phyloP scores from a whole-genome alignment of 192 early-diverging fungal species.

The Coemansia pectinata region DNA sequence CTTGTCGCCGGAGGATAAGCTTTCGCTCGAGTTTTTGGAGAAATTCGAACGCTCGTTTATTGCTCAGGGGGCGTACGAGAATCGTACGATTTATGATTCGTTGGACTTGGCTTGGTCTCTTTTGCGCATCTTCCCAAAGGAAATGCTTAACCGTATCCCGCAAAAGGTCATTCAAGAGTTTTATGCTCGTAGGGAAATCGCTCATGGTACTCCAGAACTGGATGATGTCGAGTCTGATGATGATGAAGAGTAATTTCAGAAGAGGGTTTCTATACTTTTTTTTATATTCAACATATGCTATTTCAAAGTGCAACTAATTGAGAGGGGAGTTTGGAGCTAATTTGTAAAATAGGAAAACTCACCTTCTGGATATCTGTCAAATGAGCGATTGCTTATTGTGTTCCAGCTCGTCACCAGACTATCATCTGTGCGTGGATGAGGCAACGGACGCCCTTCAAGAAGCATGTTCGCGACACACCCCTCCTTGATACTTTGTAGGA shows the following conservation, averaged over 20 bases:
- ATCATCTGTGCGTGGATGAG: too few relatives aligned
- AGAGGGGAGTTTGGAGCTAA: too few relatives aligned
- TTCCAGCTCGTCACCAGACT: too few relatives aligned
- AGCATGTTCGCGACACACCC: too few relatives aligned
- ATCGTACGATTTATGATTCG: slow-evolving; percentile 94
- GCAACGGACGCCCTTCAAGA: too few relatives aligned
- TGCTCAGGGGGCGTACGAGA: slow-evolving; percentile 94
- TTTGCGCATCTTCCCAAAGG: slow-evolving; percentile 99
- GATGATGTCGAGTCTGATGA: slow-evolving; percentile 43
- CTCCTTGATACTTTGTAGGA: too few relatives aligned
- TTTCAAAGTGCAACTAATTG: not conserved
- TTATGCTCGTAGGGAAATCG: slow-evolving; percentile 71
- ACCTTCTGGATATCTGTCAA: too few relatives aligned
- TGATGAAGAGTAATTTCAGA: not conserved
- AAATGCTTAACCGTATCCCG: slow-evolving; percentile 98
- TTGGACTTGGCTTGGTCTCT: slow-evolving; percentile 98
- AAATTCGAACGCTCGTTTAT: slow-evolving; percentile 99
- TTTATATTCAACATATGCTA: not conserved
- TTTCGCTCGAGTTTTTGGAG: slow-evolving; percentile 96
- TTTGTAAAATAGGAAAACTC: too few relatives aligned
- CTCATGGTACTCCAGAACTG: slow-evolving; percentile 2
- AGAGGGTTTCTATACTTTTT: slow-evolving; percentile 2
- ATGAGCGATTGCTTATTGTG: too few relatives aligned
- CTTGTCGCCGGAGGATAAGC: slow-evolving; percentile 96
- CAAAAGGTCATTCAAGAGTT: slow-evolving; percentile 92